Conservation (phyloP, 2,329 filamentous ascomycete species). For the Diplocarpon mali region DNA sequence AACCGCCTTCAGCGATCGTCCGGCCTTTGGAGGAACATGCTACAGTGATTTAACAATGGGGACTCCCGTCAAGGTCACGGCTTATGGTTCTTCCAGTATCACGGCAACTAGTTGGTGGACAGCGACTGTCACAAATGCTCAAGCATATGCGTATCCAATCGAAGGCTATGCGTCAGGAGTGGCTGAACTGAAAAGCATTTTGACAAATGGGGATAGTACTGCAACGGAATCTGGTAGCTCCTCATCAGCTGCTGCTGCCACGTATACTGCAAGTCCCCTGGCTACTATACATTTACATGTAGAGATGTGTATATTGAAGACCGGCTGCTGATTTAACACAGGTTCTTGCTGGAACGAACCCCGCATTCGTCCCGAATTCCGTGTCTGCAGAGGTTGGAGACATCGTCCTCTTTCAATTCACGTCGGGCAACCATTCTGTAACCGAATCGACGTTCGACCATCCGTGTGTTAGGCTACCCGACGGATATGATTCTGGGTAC, state of each 20-base stretch:
- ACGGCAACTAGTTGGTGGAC: slow-evolving; percentile 16
- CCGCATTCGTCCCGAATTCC: slow-evolving; percentile 53
- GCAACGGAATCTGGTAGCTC: not conserved
- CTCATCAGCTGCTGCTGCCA: slow-evolving; percentile 4
- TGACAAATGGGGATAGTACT: not conserved
- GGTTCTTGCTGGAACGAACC: slow-evolving; percentile 11
- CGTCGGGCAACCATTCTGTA: slow-evolving; percentile 36
- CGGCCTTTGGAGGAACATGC: slow-evolving; percentile 20
- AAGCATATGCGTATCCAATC: slow-evolving; percentile 18
- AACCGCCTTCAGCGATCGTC: slow-evolving; percentile 10
- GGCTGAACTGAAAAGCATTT: slow-evolving; percentile 8
- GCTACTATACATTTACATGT: not conserved
- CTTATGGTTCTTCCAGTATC: slow-evolving; percentile 12
- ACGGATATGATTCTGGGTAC: slow-evolving; percentile 53
- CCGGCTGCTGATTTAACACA: slow-evolving; percentile 1
- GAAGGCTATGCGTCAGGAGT: slow-evolving; percentile 18
- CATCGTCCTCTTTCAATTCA: slow-evolving; percentile 26
- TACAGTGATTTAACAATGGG: slow-evolving; percentile 11
- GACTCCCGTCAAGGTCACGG: slow-evolving; percentile 10
- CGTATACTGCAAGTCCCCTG: slow-evolving; percentile 11
- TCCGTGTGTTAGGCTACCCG: slow-evolving; percentile 28
- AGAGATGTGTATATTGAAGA: no score
- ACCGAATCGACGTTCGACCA: slow-evolving; percentile 28
- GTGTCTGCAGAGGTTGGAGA: slow-evolving; percentile 24
- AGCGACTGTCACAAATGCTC: slow-evolving; percentile 11